Conservation (phyloP, 225 moss, liverwort and hornwort species). For the Climacium dendroides region DNA sequence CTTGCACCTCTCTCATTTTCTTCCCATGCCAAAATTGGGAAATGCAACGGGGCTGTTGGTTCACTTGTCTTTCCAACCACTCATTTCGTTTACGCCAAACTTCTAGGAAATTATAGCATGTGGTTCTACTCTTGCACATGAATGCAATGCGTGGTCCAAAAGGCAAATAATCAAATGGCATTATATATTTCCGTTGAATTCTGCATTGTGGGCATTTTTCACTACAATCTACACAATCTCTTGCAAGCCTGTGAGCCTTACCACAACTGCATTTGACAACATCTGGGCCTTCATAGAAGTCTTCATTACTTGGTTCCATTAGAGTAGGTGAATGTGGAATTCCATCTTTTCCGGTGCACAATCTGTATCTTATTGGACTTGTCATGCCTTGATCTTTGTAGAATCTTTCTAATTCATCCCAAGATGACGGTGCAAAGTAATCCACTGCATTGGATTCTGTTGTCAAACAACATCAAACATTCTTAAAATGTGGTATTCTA, state of each 20-base stretch:
- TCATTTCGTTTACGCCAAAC: neutral
- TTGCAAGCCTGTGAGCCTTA: accelerated
- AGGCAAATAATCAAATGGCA: neutral
- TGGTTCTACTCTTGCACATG: neutral
- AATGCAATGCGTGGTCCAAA: neutral
- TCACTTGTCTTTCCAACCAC: neutral
- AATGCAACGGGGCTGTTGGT: too few species aligned
- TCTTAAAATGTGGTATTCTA: too few species aligned
- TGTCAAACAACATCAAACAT: too few species aligned
- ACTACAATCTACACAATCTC: neutral
- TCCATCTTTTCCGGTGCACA: neutral
- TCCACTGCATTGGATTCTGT: too few species aligned
- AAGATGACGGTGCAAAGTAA: neutral
- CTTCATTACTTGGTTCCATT: neutral
- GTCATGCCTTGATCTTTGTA: neutral
- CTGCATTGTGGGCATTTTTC: neutral
- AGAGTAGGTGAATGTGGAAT: neutral
- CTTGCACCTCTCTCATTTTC: too few species aligned
- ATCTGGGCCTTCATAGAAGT: neutral
- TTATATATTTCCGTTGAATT: neutral
- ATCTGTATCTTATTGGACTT: neutral
- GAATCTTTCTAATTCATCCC: neutral
- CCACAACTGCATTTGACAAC: neutral
- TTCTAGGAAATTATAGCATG: neutral
- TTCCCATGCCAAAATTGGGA: too few species aligned